Conservation (phyloP, 2,329 filamentous ascomycete species). For the Tolypocladium amazonense region DNA sequence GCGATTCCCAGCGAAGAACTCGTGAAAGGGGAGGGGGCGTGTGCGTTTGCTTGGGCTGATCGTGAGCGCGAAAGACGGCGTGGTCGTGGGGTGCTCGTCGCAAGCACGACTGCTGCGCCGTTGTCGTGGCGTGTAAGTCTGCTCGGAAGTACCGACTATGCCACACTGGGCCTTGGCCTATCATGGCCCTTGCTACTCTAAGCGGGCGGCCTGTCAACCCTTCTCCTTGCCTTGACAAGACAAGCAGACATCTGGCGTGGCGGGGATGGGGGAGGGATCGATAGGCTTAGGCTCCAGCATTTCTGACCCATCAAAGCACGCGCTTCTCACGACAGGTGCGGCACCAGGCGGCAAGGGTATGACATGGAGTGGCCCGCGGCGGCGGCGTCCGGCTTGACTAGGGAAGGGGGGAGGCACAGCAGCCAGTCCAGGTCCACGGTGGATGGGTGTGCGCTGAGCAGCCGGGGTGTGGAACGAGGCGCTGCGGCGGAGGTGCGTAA, state of each 20-base stretch:
- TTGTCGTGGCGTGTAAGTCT: neutral
- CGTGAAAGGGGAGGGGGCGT: neutral
- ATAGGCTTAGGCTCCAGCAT: constrained; percentile 11
- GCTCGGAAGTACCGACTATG: neutral
- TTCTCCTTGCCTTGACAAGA: neutral
- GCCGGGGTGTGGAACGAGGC: neutral
- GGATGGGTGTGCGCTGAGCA: constrained; percentile 3
- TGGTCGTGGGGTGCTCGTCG: neutral
- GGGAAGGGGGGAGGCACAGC: neutral
- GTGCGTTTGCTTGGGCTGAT: neutral
- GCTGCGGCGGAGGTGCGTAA: constrained; percentile 3
- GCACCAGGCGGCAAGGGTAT: neutral
- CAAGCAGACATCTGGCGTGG: constrained; percentile 11
- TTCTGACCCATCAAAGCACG: constrained; percentile 2
- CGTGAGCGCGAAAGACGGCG: neutral
- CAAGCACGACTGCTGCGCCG: neutral
- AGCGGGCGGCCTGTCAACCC: neutral
- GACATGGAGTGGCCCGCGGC: neutral
- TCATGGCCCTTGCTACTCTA: neutral
- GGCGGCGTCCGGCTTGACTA: constrained; percentile 3
- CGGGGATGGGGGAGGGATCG: constrained; percentile 17
- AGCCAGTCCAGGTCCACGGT: neutral
- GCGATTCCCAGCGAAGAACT: neutral
- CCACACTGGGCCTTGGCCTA: neutral
- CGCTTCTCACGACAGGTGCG: constrained; percentile 1